A percentile compares a stretch with the other conserved stretches of the same genome.
These are phyloP conservation scores for Talaromyces sp. DNA, from an alignment of 2,329 filamentous ascomycete genomes.

Conservation along the genomic window DNA sequence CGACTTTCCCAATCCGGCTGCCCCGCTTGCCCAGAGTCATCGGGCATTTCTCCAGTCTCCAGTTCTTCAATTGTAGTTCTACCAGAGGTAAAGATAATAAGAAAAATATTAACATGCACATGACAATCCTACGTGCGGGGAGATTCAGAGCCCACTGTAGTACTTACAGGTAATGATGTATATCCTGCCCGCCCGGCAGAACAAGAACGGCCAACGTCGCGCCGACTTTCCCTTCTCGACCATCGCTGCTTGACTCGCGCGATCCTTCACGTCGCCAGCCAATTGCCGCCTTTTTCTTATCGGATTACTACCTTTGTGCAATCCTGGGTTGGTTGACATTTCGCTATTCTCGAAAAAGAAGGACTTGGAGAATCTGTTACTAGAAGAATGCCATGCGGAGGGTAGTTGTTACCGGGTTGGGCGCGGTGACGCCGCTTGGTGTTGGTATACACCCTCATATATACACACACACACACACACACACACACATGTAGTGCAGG, in stretches of 20 bases:
- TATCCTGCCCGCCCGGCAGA: conserved; percentile 5
- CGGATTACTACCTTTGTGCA: no score
- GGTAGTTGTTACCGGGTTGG: conserved; percentile 79
- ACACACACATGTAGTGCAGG: background rate
- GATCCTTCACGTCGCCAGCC: background rate
- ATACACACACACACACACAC: no score
- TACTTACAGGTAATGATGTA: background rate
- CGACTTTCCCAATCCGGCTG: conserved; percentile 11
- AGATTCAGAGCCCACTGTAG: background rate
- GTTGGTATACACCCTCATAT: conserved; percentile 53
- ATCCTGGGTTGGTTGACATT: no score
- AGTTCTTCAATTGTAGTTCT: background rate
- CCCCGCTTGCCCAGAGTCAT: background rate
- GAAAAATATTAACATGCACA: background rate
- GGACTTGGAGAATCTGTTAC: background rate
- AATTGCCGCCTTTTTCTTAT: background rate
- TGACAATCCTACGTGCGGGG: background rate
- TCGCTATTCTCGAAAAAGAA: conserved; percentile 3
- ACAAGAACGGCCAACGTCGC: conserved; percentile 18
- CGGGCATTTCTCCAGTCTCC: background rate
- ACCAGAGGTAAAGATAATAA: background rate
- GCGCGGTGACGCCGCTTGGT: conserved; percentile 76
- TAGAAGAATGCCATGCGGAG: conserved; percentile 44
- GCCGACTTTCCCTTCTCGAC: conserved; percentile 34
- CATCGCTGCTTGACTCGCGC: background rate